These are phyloP conservation scores for Cercospora canescens DNA, from an alignment of 2,329 filamentous ascomycete genomes.

Conservation along the genomic window DNA sequence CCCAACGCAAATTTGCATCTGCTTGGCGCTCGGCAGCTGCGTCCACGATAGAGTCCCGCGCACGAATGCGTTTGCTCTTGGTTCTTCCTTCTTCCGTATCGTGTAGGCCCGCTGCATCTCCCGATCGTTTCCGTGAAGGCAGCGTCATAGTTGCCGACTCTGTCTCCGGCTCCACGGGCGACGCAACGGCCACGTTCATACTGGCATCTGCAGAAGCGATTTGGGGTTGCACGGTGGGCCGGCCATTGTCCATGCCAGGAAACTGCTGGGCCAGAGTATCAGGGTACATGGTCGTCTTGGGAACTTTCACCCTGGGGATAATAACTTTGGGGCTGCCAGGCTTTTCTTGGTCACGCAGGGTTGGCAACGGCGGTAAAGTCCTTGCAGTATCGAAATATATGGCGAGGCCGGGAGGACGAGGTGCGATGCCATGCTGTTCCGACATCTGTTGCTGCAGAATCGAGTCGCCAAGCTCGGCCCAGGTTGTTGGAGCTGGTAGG, in stretches of 20 bases:
- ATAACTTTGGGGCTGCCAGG: constrained; percentile 12
- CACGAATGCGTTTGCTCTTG: constrained; percentile 62
- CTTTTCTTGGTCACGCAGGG: background rate
- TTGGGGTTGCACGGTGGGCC: constrained; percentile 33
- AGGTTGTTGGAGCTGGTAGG: constrained; percentile 31
- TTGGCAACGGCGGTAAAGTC: background rate
- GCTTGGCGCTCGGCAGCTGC: constrained; percentile 44
- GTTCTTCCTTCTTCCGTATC: constrained; percentile 58
- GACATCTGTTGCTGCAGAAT: constrained; percentile 31
- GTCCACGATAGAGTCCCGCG: constrained; percentile 56
- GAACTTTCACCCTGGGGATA: background rate
- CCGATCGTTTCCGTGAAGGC: constrained; percentile 59
- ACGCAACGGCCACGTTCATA: constrained; percentile 20
- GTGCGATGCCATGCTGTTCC: constrained; percentile 30
- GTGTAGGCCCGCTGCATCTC: constrained; percentile 59
- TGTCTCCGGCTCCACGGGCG: constrained; percentile 36
- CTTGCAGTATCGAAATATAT: constrained; percentile 30
- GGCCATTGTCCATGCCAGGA: constrained; percentile 33
- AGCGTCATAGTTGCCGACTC: constrained; percentile 33
- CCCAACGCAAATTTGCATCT: constrained; percentile 54
- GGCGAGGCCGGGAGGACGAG: constrained; percentile 22
- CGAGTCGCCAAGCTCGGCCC: constrained; percentile 36
- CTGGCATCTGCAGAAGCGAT: constrained; percentile 31
- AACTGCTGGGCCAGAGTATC: constrained; percentile 32
- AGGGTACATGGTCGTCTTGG: constrained; percentile 14